A percentile compares a stretch with the other conserved stretches of the same genome.
These are phyloP conservation scores for Debaryomyces singareniensis DNA, from an alignment of 1,139 yeast genomes.

Conservation along the genomic window DNA sequence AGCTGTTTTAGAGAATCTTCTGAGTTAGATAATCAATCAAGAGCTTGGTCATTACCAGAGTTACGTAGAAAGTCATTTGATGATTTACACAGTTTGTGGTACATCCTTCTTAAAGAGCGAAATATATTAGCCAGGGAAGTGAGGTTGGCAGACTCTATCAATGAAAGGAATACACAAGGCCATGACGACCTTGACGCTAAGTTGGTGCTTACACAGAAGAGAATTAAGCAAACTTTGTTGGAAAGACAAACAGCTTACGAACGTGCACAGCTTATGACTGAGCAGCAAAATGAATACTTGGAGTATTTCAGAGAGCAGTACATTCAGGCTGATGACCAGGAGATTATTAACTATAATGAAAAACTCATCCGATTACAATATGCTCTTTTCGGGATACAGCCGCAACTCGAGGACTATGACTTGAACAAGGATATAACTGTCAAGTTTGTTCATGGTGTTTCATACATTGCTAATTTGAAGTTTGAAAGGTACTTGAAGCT, in stretches of 20 bases:
- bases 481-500: constrained; percentile 25
- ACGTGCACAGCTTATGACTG: constrained; percentile 48
- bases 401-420: constrained; percentile 38
- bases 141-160: constrained; percentile 33
- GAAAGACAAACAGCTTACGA: constrained; percentile 77
- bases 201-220: constrained; percentile 35
- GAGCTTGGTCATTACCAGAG: constrained; percentile 86
- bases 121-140: constrained; percentile 75
- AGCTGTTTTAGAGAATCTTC: constrained; percentile 52
- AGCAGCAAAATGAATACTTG: constrained; percentile 43
- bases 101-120: constrained; percentile 74
- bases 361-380: constrained; percentile 71
- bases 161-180: constrained; percentile 18
- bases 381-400: constrained; percentile 73
- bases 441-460: constrained; percentile 59
- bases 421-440: constrained; percentile 46
- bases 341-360: constrained; percentile 56
- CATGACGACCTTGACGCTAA: constrained; percentile 29
- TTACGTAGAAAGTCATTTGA: constrained; percentile 87
- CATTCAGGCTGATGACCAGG: constrained; percentile 50
- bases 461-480: constrained; percentile 62
- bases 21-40: constrained; percentile 53
- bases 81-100: constrained; percentile 90
- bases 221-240: constrained; percentile 79
- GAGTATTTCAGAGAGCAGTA: constrained; percentile 54